These are phyloP conservation scores for Cochlearia excelsa DNA, from an alignment of 345 rosid genomes.

Conservation along the genomic window DNA sequence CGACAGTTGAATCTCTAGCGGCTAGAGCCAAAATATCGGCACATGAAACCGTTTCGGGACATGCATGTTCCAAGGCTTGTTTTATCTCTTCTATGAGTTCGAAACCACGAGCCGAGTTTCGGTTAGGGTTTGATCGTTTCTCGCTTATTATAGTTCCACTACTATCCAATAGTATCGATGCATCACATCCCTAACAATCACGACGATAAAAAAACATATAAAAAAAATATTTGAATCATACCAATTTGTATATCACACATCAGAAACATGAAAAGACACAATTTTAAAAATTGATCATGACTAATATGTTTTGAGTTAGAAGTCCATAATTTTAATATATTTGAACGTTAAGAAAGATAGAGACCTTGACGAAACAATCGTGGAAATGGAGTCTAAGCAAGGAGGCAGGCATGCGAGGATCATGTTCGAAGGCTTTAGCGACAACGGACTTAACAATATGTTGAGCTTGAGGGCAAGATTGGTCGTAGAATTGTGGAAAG, in stretches of 20 bases:
- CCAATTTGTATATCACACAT: no score
- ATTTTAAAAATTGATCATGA: no score
- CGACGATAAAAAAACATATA: no score
- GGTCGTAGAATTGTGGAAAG: constrained; percentile 51
- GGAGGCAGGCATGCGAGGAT: constrained; percentile 80
- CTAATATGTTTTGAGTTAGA: no score
- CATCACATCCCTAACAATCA: constrained; percentile 76
- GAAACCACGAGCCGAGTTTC: constrained; percentile 75
- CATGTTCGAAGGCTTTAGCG: constrained; percentile 54
- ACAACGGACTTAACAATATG: constrained; percentile 56
- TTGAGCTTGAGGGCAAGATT: constrained; percentile 59
- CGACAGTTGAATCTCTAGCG: constrained; percentile 89
- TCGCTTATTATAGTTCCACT: constrained; percentile 56
- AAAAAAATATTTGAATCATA: no score
- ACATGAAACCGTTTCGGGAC: constrained; percentile 79
- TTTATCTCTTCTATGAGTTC: constrained; percentile 79
- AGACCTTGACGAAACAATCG: constrained; percentile 83
- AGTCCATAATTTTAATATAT: no score
- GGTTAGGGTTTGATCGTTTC: constrained; percentile 74
- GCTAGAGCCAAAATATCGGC: constrained; percentile 75
- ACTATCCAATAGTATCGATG: constrained; percentile 70
- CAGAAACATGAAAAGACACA: no score
- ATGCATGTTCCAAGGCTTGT: constrained; percentile 64
- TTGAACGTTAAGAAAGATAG: no score
- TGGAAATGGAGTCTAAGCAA: constrained; percentile 78